Evolutionary conservation across 345 rosid genomes (phyloP), one percentile per base, ranked within the genome.

Genomic region (Stellera chamaejasme): DNA sequence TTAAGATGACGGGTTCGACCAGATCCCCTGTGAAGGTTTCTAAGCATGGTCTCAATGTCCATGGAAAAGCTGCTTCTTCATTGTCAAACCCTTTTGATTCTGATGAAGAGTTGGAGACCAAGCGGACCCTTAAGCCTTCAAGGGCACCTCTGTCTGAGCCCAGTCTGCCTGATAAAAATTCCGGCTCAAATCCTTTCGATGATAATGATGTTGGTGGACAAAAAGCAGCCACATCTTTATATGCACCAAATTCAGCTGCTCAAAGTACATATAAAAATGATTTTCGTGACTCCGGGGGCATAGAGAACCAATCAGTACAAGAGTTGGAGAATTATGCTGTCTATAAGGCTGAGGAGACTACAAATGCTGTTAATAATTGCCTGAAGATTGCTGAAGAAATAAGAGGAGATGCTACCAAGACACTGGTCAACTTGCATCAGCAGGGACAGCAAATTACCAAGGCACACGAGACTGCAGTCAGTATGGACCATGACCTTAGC

Each of bases 321-420:
- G 99, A 90, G 65, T 77, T 94, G 60, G 96, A 94, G 68, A 45
- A 72, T 52, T 90, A 90, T 75, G 88, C 92, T 48, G 82, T 74
- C 23, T 83, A 94, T 74, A 94, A 83, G 77, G 87, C 99, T 19
- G 97, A 94, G 76, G 97, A 90, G 64, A 90, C 92, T 2, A 90
- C 99, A 13, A 87, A 82, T 57, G 36, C 82, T 11, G 97, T 94
- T 5, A 75, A 90, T 11, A 74, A 78, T 63, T 87, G 95, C 78
- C 56, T 94, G 45, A 94, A 87, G 76, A 87, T 94, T 46, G 99
- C 97, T 0, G 90, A 85, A 66, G 97, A 82, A 39, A 94, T 94
- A 19, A 87, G 97, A 70, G 83, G 78, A 47, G 87, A 80, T 26
- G 99, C 90, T 45, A 79, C 92, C 0, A 76, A 74, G 44, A 94